Evolutionary conservation across 176 grass and related monocot genomes (phyloP).

Genomic region (Saccharum officinarum): DNA sequence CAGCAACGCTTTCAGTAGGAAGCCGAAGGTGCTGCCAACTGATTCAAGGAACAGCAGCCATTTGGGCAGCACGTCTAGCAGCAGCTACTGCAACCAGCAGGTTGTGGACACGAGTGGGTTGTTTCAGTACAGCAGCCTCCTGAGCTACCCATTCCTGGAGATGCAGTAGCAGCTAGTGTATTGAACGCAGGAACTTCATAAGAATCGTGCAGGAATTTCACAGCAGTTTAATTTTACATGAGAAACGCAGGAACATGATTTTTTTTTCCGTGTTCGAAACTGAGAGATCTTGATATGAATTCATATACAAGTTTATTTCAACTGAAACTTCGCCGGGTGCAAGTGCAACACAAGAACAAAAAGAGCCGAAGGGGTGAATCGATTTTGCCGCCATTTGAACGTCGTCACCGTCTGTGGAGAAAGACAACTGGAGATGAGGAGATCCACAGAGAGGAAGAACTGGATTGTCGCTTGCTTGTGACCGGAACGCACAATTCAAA

Average conservation of each 20-base stretch:
- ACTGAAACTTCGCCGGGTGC: no score
- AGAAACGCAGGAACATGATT: no score
- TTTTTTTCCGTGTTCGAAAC: no score
- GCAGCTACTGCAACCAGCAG: slow-evolving; percentile 39
- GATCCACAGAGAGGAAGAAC: not conserved
- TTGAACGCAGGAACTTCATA: no score
- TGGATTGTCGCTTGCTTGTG: not conserved
- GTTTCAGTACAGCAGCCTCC: slow-evolving; percentile 44
- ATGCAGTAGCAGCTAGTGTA: slow-evolving; percentile 11
- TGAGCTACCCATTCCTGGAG: slow-evolving; percentile 25
- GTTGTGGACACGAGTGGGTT: not conserved
- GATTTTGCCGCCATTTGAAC: no score
- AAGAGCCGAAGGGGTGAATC: not conserved
- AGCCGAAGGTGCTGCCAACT: not conserved
- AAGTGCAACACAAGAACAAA: not conserved
- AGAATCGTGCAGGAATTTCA: no score
- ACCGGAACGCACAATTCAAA: not conserved
- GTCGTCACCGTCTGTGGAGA: no score
- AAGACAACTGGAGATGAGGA: no score
- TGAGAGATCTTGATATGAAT: no score
- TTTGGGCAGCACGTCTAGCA: no score
- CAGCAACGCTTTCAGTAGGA: not conserved
- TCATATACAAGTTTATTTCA: no score
- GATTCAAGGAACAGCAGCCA: slow-evolving; percentile 9
- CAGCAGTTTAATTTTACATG: no score